These are phyloP conservation scores for Lepidium sativum DNA, from an alignment of 345 rosid genomes.

Conservation along the genomic window DNA sequence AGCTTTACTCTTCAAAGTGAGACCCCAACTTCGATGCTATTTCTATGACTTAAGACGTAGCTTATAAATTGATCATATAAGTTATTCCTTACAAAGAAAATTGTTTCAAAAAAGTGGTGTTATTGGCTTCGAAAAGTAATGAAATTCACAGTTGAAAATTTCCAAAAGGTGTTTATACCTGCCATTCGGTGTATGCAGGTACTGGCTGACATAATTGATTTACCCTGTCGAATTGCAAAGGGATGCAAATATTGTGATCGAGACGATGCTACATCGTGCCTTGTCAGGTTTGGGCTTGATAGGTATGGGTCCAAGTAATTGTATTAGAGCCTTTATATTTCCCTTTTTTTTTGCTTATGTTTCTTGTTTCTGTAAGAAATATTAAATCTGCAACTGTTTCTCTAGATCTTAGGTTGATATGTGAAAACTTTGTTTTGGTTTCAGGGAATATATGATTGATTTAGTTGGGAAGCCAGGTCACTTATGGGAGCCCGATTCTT, in stretches of 20 bases:
- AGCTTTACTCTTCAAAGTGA: slow-evolving; percentile 89
- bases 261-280: slow-evolving; percentile 91
- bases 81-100: not conserved
- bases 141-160: not conserved
- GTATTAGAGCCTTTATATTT: not conserved
- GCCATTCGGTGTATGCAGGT: slow-evolving; percentile 46
- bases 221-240: slow-evolving; percentile 97
- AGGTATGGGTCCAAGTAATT: slow-evolving; percentile 39
- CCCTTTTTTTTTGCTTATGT: not conserved
- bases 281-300: slow-evolving; percentile 90
- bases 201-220: slow-evolving; percentile 81
- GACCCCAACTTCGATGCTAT: slow-evolving; percentile 21
- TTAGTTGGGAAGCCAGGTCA: slow-evolving; percentile 88
- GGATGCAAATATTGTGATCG: slow-evolving; percentile 92
- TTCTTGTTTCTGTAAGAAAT: slow-evolving; percentile 1
- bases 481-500: slow-evolving; percentile 87
- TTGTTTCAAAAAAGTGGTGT: not conserved
- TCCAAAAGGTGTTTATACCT: not conserved
- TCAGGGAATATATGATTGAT: slow-evolving; percentile 95
- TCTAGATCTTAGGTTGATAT: slow-evolving; percentile 10
- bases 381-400: not conserved
- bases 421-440: slow-evolving; percentile 25
- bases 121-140: not conserved
- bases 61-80: not conserved
- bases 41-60: not conserved